Conservation (phyloP, 2,329 filamentous ascomycete species). For the Colletotrichum acutatum region DNA sequence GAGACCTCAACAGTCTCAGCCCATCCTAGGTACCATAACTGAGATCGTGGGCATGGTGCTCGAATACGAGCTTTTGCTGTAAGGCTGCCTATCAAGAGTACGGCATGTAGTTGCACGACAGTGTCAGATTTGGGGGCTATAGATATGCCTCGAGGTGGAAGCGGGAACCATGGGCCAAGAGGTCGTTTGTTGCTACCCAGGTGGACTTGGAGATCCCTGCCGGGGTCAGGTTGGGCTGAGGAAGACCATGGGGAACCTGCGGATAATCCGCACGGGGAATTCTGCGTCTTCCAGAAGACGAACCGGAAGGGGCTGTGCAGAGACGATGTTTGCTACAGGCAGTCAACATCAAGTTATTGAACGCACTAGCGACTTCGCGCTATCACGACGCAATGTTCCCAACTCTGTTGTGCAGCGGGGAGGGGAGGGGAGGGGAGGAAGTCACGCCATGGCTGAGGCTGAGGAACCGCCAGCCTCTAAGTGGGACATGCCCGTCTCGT, state of each 20-base stretch:
- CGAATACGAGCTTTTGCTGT: not conserved
- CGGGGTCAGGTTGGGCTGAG: not conserved
- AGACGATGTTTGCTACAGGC: not conserved
- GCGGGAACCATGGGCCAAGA: not conserved
- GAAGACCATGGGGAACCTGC: not conserved
- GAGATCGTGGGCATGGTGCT: not conserved
- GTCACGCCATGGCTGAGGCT: constrained; percentile 23
- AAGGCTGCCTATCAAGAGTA: not conserved
- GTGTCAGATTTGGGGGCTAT: not conserved
- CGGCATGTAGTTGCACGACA: not conserved
- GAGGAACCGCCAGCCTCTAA: constrained; percentile 9
- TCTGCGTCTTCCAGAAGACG: not conserved
- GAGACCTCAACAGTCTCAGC: not conserved
- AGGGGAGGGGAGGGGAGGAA: not conserved
- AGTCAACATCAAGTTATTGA: not conserved
- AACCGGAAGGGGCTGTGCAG: not conserved
- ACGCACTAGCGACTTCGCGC: not conserved
- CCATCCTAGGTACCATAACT: not conserved
- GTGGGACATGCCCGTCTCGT: not conserved
- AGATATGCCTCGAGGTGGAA: not conserved
- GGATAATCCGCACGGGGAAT: too few species aligned
- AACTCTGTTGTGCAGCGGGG: not conserved
- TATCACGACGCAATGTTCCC: not conserved
- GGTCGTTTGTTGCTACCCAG: not conserved
- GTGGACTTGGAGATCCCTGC: not conserved